Conservation (phyloP, 2,329 filamentous ascomycete genomes). For the Ceratocystis alfenasii region DNA sequence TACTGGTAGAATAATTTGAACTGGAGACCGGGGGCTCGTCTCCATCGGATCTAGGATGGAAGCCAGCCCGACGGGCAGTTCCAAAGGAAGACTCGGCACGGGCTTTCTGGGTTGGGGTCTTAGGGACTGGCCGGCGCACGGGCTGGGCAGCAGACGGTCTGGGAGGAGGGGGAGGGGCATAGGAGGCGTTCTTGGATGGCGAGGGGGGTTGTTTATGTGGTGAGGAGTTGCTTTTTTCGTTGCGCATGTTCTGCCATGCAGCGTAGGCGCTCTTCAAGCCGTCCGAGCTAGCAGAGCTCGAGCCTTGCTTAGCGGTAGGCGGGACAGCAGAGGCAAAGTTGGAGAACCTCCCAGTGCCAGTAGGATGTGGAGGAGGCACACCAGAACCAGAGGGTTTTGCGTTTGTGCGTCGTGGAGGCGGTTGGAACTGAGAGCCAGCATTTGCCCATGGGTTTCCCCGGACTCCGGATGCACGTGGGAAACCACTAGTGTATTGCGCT, state of each 20-base stretch:
- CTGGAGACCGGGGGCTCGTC: constrained; percentile 43
- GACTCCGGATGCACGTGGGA: constrained; percentile 42
- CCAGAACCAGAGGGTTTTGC: constrained; percentile 15
- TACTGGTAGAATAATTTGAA: constrained; percentile 39
- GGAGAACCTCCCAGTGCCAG: constrained; percentile 24
- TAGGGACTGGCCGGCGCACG: constrained; percentile 34
- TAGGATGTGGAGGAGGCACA: constrained; percentile 6
- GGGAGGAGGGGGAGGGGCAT: constrained; percentile 27
- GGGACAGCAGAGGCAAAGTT: constrained; percentile 34
- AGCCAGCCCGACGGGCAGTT: constrained; percentile 33
- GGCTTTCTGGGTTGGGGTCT: constrained; percentile 42
- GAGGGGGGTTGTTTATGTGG: constrained; percentile 17
- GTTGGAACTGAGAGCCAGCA: constrained; percentile 38
- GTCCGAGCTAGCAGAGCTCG: constrained; percentile 28
- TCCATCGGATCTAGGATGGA: constrained; percentile 39
- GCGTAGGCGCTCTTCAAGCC: constrained; percentile 33
- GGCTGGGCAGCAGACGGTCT: constrained; percentile 28
- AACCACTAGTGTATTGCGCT: constrained; percentile 28
- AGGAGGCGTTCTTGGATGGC: constrained; percentile 25
- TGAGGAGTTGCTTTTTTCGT: constrained; percentile 2
- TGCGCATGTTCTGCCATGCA: constrained; percentile 36
- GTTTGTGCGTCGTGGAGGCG: constrained; percentile 36
- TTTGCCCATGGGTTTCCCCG: constrained; percentile 47
- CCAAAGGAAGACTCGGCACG: constrained; percentile 46
- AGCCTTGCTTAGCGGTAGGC: constrained; percentile 34